A percentile compares a stretch with the other conserved stretches of the same genome.
phyloP scores from a whole-genome alignment of 345 rosid species.

The Populus simonii region DNA sequence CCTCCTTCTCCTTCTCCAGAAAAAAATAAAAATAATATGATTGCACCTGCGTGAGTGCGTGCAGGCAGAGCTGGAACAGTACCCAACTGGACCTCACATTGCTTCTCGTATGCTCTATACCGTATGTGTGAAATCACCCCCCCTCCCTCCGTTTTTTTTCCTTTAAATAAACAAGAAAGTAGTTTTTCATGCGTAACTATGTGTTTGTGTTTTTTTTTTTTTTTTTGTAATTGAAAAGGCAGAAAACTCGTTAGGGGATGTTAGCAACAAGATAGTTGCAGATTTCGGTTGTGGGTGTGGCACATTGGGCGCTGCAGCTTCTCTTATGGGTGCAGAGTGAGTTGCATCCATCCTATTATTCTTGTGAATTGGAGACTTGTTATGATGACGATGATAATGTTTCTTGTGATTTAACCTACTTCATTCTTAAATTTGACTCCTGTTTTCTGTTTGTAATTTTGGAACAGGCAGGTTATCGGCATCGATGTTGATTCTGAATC shows the following conservation, averaged over 20 bases:
- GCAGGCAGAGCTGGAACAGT: constrained; percentile 93
- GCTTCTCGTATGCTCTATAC: constrained; percentile 94
- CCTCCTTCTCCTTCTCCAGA: neutral
- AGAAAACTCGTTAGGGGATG: constrained; percentile 83
- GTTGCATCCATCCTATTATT: constrained; percentile 20
- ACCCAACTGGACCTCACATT: constrained; percentile 93
- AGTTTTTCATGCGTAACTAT: neutral
- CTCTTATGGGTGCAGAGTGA: constrained; percentile 87
- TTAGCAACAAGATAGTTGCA: constrained; percentile 64
- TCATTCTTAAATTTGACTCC: neutral
- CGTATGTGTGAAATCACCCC: constrained; percentile 27
- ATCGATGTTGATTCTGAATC: constrained; percentile 73
- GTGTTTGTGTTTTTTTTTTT: neutral
- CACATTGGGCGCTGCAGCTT: constrained; percentile 80
- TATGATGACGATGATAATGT: neutral
- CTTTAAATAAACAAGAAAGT: too few relatives aligned
- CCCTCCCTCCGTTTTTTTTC: neutral
- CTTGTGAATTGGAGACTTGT: neutral
- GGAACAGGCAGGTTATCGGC: constrained; percentile 68
- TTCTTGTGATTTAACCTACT: neutral
- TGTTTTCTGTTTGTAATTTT: neutral
- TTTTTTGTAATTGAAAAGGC: constrained; percentile 44
- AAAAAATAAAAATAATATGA: too few relatives aligned
- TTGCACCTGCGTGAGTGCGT: neutral
- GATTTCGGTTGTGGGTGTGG: constrained; percentile 99